Evolutionary conservation across 2,329 filamentous ascomycete genomes (phyloP).

Genomic region (Aspergillus sp.): DNA sequence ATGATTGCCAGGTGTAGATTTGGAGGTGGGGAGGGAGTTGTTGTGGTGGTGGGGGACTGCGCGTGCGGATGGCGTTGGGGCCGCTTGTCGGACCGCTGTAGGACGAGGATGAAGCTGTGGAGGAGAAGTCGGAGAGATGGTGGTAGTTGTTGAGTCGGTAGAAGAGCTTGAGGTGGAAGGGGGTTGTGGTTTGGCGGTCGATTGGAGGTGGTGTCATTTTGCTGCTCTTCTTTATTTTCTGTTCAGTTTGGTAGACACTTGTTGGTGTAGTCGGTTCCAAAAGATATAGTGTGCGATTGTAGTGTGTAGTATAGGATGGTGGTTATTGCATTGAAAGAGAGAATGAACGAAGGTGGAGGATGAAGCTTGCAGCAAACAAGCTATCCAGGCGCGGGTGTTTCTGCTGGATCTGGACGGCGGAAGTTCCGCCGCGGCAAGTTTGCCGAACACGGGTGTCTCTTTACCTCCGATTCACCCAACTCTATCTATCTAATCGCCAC

Average conservation of each 20-base stretch:
- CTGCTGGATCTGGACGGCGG: no score
- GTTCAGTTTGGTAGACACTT: neutral
- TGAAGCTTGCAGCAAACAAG: no score
- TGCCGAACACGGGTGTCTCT: no score
- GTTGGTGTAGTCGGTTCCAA: neutral
- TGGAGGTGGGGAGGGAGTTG: conserved; percentile 66
- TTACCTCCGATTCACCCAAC: neutral
- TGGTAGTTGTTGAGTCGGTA: conserved; percentile 75
- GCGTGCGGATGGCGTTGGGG: conserved; percentile 44
- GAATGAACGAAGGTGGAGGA: neutral
- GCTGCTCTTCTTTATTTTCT: conserved; percentile 22
- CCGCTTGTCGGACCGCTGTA: conserved; percentile 30
- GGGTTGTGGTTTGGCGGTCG: conserved; percentile 71
- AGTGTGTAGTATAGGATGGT: neutral
- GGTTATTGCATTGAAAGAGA: neutral
- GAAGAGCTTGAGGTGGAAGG: conserved; percentile 84
- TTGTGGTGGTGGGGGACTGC: conserved; percentile 48
- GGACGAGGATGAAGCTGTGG: conserved; percentile 25
- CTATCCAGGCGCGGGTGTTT: no score
- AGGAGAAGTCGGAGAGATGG: conserved; percentile 47
- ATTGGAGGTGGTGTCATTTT: conserved; percentile 45
- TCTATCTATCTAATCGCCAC: neutral
- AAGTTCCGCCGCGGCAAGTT: no score
- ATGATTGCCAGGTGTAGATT: conserved; percentile 84
- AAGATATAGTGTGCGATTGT: neutral